A percentile compares a stretch with the other conserved stretches of the same genome.
phyloP scores from a whole-genome alignment of 2,329 filamentous ascomycete genomes.

The Arthrinium phaeospermum region DNA sequence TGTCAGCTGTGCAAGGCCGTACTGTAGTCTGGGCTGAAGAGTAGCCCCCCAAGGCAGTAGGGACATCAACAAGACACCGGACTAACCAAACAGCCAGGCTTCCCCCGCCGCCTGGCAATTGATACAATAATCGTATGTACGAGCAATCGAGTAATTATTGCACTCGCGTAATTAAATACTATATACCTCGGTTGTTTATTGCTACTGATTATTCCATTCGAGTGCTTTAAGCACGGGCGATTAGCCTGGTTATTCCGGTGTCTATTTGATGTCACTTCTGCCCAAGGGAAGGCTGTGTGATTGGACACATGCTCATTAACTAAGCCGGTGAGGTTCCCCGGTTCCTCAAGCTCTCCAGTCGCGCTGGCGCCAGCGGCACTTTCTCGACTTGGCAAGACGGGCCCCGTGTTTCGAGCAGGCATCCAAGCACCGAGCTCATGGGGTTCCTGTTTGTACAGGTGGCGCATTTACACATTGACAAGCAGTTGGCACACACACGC shows the following conservation, averaged over 20 bases:
- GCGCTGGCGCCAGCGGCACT: neutral
- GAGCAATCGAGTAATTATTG: too few species aligned
- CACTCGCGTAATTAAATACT: too few species aligned
- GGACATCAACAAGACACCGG: too few species aligned
- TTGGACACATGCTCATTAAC: neutral
- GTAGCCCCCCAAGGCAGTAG: neutral
- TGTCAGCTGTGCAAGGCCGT: slow-evolving; percentile 9
- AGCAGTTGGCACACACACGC: slow-evolving; percentile 2
- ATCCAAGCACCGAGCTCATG: slow-evolving; percentile 11
- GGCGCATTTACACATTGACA: slow-evolving; percentile 15
- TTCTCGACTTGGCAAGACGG: slow-evolving; percentile 1
- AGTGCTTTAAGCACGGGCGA: too few species aligned
- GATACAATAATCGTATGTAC: too few species aligned
- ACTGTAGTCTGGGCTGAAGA: neutral
- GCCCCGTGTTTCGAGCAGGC: slow-evolving; percentile 16
- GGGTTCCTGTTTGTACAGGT: slow-evolving; percentile 10
- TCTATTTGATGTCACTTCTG: too few species aligned
- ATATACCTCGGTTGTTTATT: too few species aligned
- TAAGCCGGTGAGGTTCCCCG: neutral
- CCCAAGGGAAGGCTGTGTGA: neutral
- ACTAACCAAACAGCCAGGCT: too few species aligned
- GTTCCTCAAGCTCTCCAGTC: neutral
- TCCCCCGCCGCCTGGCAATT: too few species aligned
- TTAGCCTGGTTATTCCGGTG: too few species aligned
- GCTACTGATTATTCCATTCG: too few species aligned